Evolutionary conservation across 2,329 filamentous ascomycete species (phyloP).

Genomic region (Elsinoe ampelina): DNA sequence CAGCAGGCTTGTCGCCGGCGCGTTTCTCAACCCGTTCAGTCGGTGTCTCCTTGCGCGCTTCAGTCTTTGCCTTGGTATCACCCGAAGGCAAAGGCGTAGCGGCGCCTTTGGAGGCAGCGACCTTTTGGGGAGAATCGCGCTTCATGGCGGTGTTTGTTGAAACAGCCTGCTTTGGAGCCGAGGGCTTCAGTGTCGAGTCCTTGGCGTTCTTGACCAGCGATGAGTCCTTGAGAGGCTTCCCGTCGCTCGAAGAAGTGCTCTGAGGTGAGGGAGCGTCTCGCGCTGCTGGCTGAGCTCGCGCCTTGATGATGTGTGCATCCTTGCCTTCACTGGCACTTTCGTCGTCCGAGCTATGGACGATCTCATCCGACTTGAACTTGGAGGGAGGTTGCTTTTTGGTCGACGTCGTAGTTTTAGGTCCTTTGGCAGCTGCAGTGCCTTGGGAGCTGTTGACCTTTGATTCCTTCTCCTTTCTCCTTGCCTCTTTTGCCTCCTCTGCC

Average conservation of each 20-base stretch:
- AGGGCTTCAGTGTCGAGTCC: neutral
- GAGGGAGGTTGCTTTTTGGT: conserved; percentile 24
- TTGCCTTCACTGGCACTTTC: conserved; percentile 25
- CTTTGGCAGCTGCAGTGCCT: conserved; percentile 22
- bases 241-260: conserved; percentile 6
- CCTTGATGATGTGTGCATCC: conserved; percentile 4
- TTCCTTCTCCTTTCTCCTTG: conserved; percentile 37
- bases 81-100: conserved; percentile 11
- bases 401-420: conserved; percentile 23
- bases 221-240: conserved; percentile 4
- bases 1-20: conserved; percentile 8
- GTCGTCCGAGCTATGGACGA: conserved; percentile 42
- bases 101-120: conserved; percentile 7
- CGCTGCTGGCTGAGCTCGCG: neutral
- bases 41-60: conserved; percentile 22
- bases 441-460: conserved; percentile 26
- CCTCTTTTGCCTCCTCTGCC: conserved; percentile 34
- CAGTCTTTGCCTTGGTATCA: conserved; percentile 15
- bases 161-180: conserved; percentile 17
- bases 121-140: conserved; percentile 2
- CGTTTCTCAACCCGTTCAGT: conserved; percentile 18
- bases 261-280: conserved; percentile 2
- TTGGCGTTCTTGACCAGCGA: neutral
- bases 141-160: conserved; percentile 14
- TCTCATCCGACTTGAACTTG: conserved; percentile 46